Base-by-base conservation (phyloP, 805 yeast genomes). In the Teunomyces stri region DNA sequence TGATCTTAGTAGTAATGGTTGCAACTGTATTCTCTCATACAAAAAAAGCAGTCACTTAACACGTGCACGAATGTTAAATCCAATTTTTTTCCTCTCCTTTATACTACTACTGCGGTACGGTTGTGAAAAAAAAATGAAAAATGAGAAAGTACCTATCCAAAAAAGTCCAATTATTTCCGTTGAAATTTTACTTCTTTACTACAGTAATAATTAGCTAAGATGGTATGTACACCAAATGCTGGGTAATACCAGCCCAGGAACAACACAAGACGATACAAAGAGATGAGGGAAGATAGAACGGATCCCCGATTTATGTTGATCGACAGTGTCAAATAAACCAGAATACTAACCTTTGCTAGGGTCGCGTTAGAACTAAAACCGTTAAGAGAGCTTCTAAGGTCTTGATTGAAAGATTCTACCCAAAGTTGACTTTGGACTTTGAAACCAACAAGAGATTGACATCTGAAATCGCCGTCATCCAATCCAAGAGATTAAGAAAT, bases 351-450 rank as follows among this genome's bases (percentile, higher is more conserved):
- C 46, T 18, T 18, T 29, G 25, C 16, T 69, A 89, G 99, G 99
- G 99, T 86, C 94, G 98, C 80, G 99, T 95, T 85, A 91, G 99
- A 87, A 94, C 99, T 68, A 95, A 94, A 86, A 94, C 99, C 80
- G 98, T 94, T 80, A 94, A 94, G 89, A 89, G 98, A 83, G 98
- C 99, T 80, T 87, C 99, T 72, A 95, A 95, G 87, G 96, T 91
- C 76, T 84, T 95, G 79, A 94, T 94, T 75, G 99, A 94, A 85
- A 88, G 96, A 75, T 92, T 91, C 87, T 94, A 94, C 85, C 99
- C 99, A 78, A 94, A 95, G 84, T 89, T 94, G 79, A 92, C 98
- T 68, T 80, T 89, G 81, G 99, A 94, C 80, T 94, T 94, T 78
- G 97, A 94, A 85, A 89, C 95, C 87, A 94, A 94, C 97, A 94